A percentile compares a stretch with the other conserved stretches of the same genome.
phyloP scores from a whole-genome alignment of 2,329 filamentous ascomycete species.

The Teratosphaeriaceae sp. region DNA sequence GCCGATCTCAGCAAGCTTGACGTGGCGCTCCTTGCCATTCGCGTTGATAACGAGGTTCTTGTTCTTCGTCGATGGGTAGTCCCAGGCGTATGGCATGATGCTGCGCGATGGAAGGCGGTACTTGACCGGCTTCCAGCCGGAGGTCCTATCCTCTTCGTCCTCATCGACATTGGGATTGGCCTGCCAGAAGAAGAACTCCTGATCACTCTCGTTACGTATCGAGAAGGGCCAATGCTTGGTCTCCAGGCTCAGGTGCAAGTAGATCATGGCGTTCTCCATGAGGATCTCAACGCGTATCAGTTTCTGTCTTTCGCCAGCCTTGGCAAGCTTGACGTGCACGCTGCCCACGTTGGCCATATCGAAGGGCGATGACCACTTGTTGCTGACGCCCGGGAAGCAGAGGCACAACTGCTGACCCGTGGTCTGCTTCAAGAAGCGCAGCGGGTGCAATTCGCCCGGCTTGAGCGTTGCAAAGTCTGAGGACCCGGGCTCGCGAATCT shows the following conservation, averaged over 20 bases:
- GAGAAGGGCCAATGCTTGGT: conserved; percentile 97
- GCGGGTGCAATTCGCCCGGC: conserved; percentile 70
- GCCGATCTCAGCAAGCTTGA: conserved; percentile 93
- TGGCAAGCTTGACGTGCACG: conserved; percentile 88
- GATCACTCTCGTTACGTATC: conserved; percentile 96
- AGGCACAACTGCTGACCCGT: conserved; percentile 83
- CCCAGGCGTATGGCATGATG: conserved; percentile 99
- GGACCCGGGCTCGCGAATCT: conserved; percentile 86
- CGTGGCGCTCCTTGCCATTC: conserved; percentile 75
- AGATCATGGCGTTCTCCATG: conserved; percentile 89
- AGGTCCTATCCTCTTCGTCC: conserved; percentile 72
- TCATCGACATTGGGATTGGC: conserved; percentile 89
- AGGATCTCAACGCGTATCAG: conserved; percentile 83
- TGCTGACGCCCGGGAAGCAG: conserved; percentile 89
- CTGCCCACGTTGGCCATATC: conserved; percentile 94
- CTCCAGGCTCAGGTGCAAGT: conserved; percentile 83
- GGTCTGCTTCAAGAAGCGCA: conserved; percentile 83
- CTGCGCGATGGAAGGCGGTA: conserved; percentile 89
- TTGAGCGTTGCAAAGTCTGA: conserved; percentile 75
- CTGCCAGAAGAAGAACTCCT: conserved; percentile 95
- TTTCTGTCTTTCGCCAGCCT: conserved; percentile 79
- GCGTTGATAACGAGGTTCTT: conserved; percentile 83
- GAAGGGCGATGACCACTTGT: conserved; percentile 96
- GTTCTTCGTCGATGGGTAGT: conserved; percentile 95
- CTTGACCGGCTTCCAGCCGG: conserved; percentile 84